These are phyloP conservation scores for Camelina hispida DNA, from an alignment of 345 rosid genomes.

Conservation along the genomic window DNA sequence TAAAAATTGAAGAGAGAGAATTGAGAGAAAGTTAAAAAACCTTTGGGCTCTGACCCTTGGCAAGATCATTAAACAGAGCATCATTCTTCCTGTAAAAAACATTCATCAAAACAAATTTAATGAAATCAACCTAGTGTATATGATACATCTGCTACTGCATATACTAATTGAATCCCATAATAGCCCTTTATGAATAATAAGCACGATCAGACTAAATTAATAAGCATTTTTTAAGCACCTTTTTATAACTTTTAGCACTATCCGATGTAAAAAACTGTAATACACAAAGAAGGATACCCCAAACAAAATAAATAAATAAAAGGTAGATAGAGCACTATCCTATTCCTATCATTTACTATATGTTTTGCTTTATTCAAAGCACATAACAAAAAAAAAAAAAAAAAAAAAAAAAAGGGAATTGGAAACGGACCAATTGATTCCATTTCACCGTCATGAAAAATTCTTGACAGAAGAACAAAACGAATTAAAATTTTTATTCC, in stretches of 20 bases:
- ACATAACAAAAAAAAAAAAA: not conserved
- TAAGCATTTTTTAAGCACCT: not conserved
- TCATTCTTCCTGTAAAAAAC: conserved; percentile 62
- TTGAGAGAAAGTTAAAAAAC: conserved; percentile 41
- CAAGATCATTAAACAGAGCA: conserved; percentile 62
- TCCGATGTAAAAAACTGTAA: not conserved
- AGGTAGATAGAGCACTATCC: not conserved
- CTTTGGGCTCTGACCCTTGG: conserved; percentile 89
- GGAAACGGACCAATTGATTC: conserved; percentile 14
- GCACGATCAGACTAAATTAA: conserved; percentile 14
- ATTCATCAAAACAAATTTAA: not conserved
- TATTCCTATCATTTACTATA: conserved; percentile 3
- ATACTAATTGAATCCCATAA: conserved; percentile 2
- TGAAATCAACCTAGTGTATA: not conserved
- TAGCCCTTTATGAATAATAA: not conserved
- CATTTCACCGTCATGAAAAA: conserved; percentile 27
- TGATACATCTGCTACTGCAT: not conserved
- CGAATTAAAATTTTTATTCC: not conserved
- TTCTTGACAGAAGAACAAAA: conserved; percentile 14
- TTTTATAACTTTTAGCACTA: conserved; percentile 17
- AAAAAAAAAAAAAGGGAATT: no score
- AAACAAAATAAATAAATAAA: not conserved
- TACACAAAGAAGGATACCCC: not conserved
- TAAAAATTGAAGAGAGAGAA: conserved; percentile 4
- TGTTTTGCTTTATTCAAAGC: conserved; percentile 18